Conservation (phyloP, 805 yeast species). For the Candida incommunis region DNA sequence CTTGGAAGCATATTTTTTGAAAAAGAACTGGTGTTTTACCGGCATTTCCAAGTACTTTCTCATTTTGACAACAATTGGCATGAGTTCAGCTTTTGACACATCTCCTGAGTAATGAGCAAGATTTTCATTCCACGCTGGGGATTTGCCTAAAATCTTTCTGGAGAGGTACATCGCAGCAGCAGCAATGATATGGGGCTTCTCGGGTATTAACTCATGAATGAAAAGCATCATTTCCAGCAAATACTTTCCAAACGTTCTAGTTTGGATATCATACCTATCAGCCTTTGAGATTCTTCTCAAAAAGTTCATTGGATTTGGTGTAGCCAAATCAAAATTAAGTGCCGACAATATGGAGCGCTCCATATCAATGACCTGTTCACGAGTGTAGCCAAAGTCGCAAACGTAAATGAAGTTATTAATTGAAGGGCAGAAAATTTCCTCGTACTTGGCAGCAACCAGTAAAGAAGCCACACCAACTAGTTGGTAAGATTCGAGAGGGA, state of each 20-base stretch:
- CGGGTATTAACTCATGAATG: constrained; percentile 60
- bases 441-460: constrained; percentile 85
- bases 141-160: constrained; percentile 51
- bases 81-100: constrained; percentile 56
- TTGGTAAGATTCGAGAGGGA: constrained; percentile 68
- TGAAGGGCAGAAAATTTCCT: constrained; percentile 81
- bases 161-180: constrained; percentile 82
- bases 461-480: constrained; percentile 73
- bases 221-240: constrained; percentile 64
- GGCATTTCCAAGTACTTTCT: constrained; percentile 58
- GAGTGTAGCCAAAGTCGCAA: constrained; percentile 74
- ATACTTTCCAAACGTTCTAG: constrained; percentile 77
- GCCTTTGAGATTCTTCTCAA: constrained; percentile 80
- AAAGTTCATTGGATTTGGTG: constrained; percentile 85
- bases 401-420: constrained; percentile 75
- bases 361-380: constrained; percentile 68
- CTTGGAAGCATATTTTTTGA: constrained; percentile 82
- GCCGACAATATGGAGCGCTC: constrained; percentile 66
- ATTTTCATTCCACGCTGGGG: constrained; percentile 64
- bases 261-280: constrained; percentile 73
- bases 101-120: constrained; percentile 88
- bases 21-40: constrained; percentile 81
- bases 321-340: constrained; percentile 59
- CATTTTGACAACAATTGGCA: constrained; percentile 58
- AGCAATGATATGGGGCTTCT: constrained; percentile 65